phyloP scores from a whole-genome alignment of 768 basidiomycete species.

The Podaxis sp. region DNA sequence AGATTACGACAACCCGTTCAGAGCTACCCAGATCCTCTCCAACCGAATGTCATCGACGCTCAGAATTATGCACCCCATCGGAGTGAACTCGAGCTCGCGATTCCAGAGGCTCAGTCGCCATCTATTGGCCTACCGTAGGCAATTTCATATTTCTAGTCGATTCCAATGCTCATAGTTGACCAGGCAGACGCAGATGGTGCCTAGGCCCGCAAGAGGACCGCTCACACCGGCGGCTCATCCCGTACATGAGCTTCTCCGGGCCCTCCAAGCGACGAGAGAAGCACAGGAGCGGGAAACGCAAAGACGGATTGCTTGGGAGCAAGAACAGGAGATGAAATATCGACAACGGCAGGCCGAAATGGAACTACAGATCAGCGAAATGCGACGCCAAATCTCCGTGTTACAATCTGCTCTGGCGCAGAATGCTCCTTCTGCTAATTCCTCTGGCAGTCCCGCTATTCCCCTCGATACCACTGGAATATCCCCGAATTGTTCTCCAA shows the following conservation, averaged over 20 bases:
- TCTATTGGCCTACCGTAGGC: conserved; percentile 35
- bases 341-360: conserved; percentile 7
- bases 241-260: conserved; percentile 58
- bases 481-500: conserved; percentile 10
- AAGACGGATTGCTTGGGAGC: conserved; percentile 63
- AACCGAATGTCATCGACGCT: conserved; percentile 9
- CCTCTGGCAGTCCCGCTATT: not conserved
- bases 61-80: conserved; percentile 44
- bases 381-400: conserved; percentile 16
- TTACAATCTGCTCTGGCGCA: conserved; percentile 11
- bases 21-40: conserved; percentile 1
- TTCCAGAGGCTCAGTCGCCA: conserved; percentile 38
- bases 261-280: conserved; percentile 51
- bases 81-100: conserved; percentile 62
- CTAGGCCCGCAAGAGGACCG: conserved; percentile 7
- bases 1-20: conserved; percentile 6
- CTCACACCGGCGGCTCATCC: conserved; percentile 28
- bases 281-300: conserved; percentile 57
- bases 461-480: not conserved
- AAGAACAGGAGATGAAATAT: conserved; percentile 47
- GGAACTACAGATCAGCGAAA: conserved; percentile 13
- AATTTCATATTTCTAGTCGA: not conserved
- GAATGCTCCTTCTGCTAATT: not conserved
- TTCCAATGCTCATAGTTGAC: not conserved
- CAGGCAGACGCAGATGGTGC: conserved; percentile 13